Evolutionary conservation across 495 filamentous ascomycete genomes (phyloP).

Genomic region (Pyronema omphalodes): DNA sequence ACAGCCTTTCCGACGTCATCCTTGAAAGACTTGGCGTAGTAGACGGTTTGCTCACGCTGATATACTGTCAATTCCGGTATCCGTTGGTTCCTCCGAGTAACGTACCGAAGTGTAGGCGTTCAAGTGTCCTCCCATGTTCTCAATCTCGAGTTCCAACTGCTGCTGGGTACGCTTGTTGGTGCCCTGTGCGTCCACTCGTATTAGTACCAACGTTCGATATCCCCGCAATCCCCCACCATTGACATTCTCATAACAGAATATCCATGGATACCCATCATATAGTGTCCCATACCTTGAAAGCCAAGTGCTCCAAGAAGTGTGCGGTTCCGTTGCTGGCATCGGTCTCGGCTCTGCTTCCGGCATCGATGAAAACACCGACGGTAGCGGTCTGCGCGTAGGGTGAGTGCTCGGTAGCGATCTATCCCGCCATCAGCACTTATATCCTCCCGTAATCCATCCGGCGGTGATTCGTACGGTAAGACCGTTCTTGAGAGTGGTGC

Average conservation of each 20-base stretch:
- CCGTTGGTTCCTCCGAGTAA: conserved; percentile 14
- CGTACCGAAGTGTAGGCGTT: conserved; percentile 98
- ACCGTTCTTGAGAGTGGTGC: conserved; percentile 89
- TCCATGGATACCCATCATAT: neutral
- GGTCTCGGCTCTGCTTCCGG: conserved; percentile 94
- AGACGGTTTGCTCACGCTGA: conserved; percentile 96
- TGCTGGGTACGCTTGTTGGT: conserved; percentile 83
- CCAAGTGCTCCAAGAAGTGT: conserved; percentile 97
- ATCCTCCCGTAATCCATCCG: conserved; percentile 16
- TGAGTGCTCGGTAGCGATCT: conserved; percentile 96
- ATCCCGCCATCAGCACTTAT: conserved; percentile 4
- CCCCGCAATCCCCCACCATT: conserved; percentile 6
- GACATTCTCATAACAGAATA: conserved; percentile 1
- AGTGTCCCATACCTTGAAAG: conserved; percentile 66
- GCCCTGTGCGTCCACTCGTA: conserved; percentile 36
- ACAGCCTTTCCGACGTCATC: conserved; percentile 86
- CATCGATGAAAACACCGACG: conserved; percentile 98
- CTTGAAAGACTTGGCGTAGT: conserved; percentile 99
- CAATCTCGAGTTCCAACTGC: conserved; percentile 96
- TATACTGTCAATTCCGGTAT: neutral
- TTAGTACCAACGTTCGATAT: conserved; percentile 16
- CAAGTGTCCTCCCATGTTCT: conserved; percentile 98
- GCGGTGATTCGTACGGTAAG: conserved; percentile 53
- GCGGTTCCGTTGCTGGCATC: conserved; percentile 97
- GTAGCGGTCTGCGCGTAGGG: conserved; percentile 97